Evolutionary conservation across 371 early-diverging fungal genomes (phyloP), one percentile per base, ranked within the genome.

Genomic region (Blakeslea trispora): DNA sequence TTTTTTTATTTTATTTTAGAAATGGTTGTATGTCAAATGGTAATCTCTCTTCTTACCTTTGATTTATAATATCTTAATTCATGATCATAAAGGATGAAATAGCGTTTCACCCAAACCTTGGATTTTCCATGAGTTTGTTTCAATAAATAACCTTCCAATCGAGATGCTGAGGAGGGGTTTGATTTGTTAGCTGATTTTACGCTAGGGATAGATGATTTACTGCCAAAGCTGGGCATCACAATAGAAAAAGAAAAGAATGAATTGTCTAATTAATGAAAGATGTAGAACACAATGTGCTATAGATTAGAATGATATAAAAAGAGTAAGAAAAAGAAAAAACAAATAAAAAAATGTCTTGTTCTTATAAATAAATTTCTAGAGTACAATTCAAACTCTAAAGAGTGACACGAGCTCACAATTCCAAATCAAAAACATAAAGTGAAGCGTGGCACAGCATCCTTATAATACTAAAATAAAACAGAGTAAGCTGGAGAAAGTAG

Each of bases 41-140:
- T n/a, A n/a, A n/a, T n/a, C n/a, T n/a, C n/a, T n/a, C n/a, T n/a
- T n/a, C n/a, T 35, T 49, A 57, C 62, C 59, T 62, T 59, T 23
- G 21, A 34, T 32, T 61, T 62, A 21, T 56, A 62, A 21, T 54
- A 61, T 45, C 65, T 43, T 42, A 53, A 37, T 23, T 57, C 57
- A 19, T 55, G 45, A 15, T 46, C 53, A 41, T 64, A 60, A 14
- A 62, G 28, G 11, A 61, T 50, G 47, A 67, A 67, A 18, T 62
- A 67, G 31, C 67, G 32, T 24, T 55, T 61, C 2, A 52, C 17
- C 62, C 62, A 67, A 15, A 55, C 41, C 49, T 55, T 71, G 23
- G 63, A 68, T 43, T 67, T 59, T 41, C 77, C 74, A 52, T 76
- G 77, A 21, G 68, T 60, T 55, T 76, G 77, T 56, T 76, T 76